Evolutionary conservation across 805 yeast genomes (phyloP), one percentile per base, ranked within the genome.

Genomic region (Nematodospora valgi): DNA sequence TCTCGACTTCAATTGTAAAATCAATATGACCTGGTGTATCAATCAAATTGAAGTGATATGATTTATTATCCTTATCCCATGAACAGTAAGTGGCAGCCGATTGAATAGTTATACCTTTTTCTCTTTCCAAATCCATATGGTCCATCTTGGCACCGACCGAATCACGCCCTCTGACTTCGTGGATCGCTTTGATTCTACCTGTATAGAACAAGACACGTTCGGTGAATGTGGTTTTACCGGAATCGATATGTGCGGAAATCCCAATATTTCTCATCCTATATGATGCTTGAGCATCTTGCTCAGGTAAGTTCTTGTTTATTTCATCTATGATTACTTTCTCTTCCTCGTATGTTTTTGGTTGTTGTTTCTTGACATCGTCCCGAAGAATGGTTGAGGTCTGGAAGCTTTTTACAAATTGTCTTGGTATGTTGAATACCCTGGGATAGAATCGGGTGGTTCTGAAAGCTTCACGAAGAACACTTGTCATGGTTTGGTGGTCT

Each of bases 131-230:
- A 51, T 93, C 98, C 98, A 93, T 93, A 42, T 89, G 91, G 63
- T 93, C 98, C 99, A 93, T 93, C 68, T 89, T 93, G 38, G 99
- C 99, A 42, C 99, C 99, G 39, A 93, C 98, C 47, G 88, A 82
- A 59, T 93, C 98, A 53, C 93, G 79, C 31, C 98, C 98, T 59
- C 98, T 76, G 30, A 86, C 97, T 63, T 89, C 98, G 56, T 89
- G 98, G 52, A 89, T 91, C 19, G 95, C 95, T 56, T 89, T 86
- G 61, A 93, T 93, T 57, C 98, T 78, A 41, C 98, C 98, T 2
- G 98, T 93, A 59, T 93, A 93, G 65, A 77, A 93, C 50, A 93
- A 66, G 21, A 93, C 98, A 59, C 98, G 84, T 65, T 93, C 98
- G 11, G 98, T 93, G 64, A 93, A 93, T 0, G 98, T 93, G 32